phyloP scores from a whole-genome alignment of 495 filamentous ascomycete species.

The Podospora tetraspora region DNA sequence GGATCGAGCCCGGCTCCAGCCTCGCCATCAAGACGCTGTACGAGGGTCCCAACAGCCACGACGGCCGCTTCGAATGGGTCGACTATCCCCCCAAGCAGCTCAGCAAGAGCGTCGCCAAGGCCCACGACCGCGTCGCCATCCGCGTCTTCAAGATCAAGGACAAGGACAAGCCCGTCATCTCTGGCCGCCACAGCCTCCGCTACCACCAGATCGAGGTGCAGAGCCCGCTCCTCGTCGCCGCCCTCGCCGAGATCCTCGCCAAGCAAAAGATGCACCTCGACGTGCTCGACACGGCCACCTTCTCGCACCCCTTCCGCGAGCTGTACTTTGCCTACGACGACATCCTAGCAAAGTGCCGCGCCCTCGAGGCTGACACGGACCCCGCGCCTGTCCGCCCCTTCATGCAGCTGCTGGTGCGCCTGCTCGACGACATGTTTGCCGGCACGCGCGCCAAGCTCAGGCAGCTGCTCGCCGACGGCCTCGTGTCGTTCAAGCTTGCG shows the following conservation, averaged over 20 bases:
- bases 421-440: conserved; percentile 36
- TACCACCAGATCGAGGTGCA: conserved; percentile 35
- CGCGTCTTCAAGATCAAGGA: conserved; percentile 40
- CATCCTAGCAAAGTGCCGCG: conserved; percentile 22
- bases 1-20: conserved; percentile 17
- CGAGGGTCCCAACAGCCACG: conserved; percentile 27
- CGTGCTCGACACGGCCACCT: conserved; percentile 27
- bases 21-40: conserved; percentile 27
- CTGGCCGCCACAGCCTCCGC: conserved; percentile 29
- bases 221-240: conserved; percentile 31
- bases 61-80: conserved; percentile 30
- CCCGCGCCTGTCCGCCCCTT: conserved; percentile 24
- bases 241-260: conserved; percentile 29
- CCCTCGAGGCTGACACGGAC: conserved; percentile 6
- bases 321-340: conserved; percentile 37
- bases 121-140: conserved; percentile 36
- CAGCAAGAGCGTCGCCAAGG: conserved; percentile 29
- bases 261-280: conserved; percentile 30
- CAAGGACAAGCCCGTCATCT: conserved; percentile 27
- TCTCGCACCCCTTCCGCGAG: conserved; percentile 31
- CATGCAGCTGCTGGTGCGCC: conserved; percentile 28
- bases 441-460: conserved; percentile 26
- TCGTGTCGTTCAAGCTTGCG: conserved; percentile 32
- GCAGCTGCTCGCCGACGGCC: conserved; percentile 24
- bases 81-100: conserved; percentile 37